Evolutionary conservation across 2,329 filamentous ascomycete species (phyloP).

Genomic region (Elsinoe necatrix): DNA sequence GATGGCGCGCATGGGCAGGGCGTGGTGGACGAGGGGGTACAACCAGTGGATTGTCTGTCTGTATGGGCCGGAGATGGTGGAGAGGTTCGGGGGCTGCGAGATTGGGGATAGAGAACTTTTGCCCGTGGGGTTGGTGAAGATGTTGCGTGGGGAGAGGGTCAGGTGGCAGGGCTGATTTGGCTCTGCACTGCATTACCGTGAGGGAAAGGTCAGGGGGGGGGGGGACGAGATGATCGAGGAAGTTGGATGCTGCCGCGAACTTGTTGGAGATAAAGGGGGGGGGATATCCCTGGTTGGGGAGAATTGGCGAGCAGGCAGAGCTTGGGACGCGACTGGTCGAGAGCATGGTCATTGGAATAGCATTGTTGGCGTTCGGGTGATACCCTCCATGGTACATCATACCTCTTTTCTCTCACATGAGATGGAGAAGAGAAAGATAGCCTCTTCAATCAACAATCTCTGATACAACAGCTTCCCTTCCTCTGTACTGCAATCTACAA

Average conservation of each 20-base stretch:
- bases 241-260: no score
- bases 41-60: conserved; percentile 39
- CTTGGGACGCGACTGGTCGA: no score
- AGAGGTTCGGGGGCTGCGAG: conserved; percentile 23
- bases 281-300: neutral
- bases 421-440: neutral
- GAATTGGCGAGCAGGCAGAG: neutral
- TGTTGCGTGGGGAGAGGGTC: conserved; percentile 23
- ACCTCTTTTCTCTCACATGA: no score
- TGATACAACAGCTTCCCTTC: no score
- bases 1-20: conserved; percentile 12
- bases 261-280: neutral
- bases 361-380: neutral
- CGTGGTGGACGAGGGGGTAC: conserved; percentile 29
- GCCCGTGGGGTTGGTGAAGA: conserved; percentile 24
- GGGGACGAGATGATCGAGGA: no score
- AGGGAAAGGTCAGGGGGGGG: neutral
- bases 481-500: no score
- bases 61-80: conserved; percentile 23
- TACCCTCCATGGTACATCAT: neutral
- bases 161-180: conserved; percentile 24
- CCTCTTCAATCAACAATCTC: neutral
- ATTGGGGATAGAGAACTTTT: conserved; percentile 24
- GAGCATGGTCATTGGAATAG: neutral
- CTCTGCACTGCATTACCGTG: no score